A percentile compares a stretch with the other conserved stretches of the same genome.
phyloP scores from a whole-genome alignment of 805 yeast genomes.

The Pichia exigua region DNA sequence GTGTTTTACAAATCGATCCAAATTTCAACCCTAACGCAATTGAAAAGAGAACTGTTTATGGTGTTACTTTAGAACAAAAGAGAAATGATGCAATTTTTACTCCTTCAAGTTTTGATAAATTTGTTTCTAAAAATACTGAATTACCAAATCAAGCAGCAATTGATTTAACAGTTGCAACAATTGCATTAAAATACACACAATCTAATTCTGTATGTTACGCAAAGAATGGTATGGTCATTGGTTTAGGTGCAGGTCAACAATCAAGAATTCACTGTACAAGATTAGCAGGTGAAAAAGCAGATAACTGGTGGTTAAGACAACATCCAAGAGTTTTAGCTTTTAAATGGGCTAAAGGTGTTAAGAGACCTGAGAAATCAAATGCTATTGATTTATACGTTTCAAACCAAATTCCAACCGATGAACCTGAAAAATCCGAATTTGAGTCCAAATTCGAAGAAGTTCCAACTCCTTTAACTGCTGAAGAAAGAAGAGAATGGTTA shows the following conservation, averaged over 20 bases:
- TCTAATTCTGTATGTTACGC: conserved; percentile 98
- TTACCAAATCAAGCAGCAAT: conserved; percentile 88
- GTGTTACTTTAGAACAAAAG: conserved; percentile 91
- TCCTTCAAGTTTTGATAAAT: conserved; percentile 82
- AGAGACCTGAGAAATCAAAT: conserved; percentile 97
- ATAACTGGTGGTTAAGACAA: conserved; percentile 99
- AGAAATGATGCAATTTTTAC: conserved; percentile 96
- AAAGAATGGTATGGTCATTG: conserved; percentile 98
- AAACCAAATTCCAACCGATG: conserved; percentile 81
- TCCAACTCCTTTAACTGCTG: conserved; percentile 75
- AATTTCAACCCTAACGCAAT: conserved; percentile 71
- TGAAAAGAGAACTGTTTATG: conserved; percentile 94
- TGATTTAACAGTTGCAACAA: conserved; percentile 94
- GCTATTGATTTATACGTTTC: conserved; percentile 94
- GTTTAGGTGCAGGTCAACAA: conserved; percentile 99
- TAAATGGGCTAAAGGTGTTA: conserved; percentile 97
- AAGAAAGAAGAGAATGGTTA: conserved; percentile 86
- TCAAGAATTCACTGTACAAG: conserved; percentile 99
- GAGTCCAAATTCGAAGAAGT: conserved; percentile 78
- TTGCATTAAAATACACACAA: conserved; percentile 95
- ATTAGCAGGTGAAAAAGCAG: conserved; percentile 98
- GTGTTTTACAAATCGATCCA: conserved; percentile 94
- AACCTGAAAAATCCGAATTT: conserved; percentile 90
- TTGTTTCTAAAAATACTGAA: conserved; percentile 78
- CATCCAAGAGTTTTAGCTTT: conserved; percentile 89